These are phyloP conservation scores for Multifurca ochricompacta DNA, from an alignment of 768 basidiomycete species.

Conservation along the genomic window DNA sequence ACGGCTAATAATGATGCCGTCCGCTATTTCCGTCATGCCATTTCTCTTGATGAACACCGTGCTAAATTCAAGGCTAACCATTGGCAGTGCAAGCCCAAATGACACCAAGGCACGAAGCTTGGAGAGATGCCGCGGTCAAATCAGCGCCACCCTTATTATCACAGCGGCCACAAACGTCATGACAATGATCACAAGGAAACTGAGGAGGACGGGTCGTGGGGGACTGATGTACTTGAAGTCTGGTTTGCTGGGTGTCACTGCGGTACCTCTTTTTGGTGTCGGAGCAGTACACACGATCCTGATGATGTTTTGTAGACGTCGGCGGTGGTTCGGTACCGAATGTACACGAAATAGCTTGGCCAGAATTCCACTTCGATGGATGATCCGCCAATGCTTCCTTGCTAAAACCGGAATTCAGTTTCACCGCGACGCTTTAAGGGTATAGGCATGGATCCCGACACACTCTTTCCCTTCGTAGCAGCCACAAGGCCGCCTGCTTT, in stretches of 20 bases:
- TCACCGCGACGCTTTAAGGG: conserved; percentile 26
- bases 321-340: conserved; percentile 66
- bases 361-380: conserved; percentile 60
- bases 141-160: conserved; percentile 23
- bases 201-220: conserved; percentile 28
- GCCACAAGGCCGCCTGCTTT: conserved; percentile 19
- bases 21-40: conserved; percentile 59
- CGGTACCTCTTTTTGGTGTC: conserved; percentile 34
- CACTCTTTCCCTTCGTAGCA: conserved; percentile 25
- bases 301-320: conserved; percentile 41
- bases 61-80: conserved; percentile 41
- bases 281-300: neutral
- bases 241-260: conserved; percentile 76
- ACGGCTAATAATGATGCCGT: conserved; percentile 53
- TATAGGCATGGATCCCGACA: conserved; percentile 28
- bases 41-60: conserved; percentile 63
- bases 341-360: conserved; percentile 50
- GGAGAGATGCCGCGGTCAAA: conserved; percentile 40
- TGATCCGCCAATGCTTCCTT: conserved; percentile 45
- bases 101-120: conserved; percentile 41
- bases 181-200: conserved; percentile 33
- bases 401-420: conserved; percentile 37
- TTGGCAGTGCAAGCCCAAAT: conserved; percentile 26
- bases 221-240: conserved; percentile 65
- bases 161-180: neutral